Evolutionary conservation across 2,329 filamentous ascomycete species (phyloP).

Genomic region (Neonectria faginata): DNA sequence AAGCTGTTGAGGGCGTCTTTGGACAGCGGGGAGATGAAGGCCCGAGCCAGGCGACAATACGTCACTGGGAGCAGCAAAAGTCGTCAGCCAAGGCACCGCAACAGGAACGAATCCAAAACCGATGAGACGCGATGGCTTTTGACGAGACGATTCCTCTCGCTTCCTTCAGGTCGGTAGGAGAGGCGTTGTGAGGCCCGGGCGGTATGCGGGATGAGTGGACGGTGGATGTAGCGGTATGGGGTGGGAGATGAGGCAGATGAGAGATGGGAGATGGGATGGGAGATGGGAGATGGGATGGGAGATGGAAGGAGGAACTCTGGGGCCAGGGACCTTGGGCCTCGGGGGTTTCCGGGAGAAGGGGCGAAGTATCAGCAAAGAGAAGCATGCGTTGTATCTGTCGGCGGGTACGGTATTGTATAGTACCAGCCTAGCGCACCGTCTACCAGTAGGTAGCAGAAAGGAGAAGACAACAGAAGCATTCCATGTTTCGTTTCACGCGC

Average conservation of each 20-base stretch:
- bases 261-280: neutral
- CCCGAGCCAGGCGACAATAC: neutral
- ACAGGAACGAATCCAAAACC: neutral
- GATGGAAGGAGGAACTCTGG: conserved; percentile 11
- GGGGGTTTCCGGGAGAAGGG: conserved; percentile 5
- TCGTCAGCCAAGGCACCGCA: neutral
- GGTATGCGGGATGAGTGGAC: conserved; percentile 28
- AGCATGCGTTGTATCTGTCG: conserved; percentile 4
- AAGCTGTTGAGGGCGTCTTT: neutral
- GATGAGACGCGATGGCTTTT: conserved; percentile 15
- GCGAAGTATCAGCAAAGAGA: conserved; percentile 3
- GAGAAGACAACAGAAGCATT: conserved; percentile 12
- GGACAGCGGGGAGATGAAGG: conserved; percentile 2
- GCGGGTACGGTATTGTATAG: conserved; percentile 11
- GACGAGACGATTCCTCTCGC: conserved; percentile 12
- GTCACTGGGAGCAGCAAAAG: neutral
- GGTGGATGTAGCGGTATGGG: conserved; percentile 12
- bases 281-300: conserved; percentile 1
- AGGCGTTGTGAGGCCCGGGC: conserved; percentile 25
- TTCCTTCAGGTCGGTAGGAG: neutral
- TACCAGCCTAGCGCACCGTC: conserved; percentile 5
- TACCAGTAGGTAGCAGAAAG: conserved; percentile 8
- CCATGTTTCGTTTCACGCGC: conserved; percentile 24
- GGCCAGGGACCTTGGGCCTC: neutral
- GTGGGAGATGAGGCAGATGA: conserved; percentile 6